Evolutionary conservation across 495 filamentous ascomycete genomes (phyloP).

Genomic region (Aspergillus hancockii): DNA sequence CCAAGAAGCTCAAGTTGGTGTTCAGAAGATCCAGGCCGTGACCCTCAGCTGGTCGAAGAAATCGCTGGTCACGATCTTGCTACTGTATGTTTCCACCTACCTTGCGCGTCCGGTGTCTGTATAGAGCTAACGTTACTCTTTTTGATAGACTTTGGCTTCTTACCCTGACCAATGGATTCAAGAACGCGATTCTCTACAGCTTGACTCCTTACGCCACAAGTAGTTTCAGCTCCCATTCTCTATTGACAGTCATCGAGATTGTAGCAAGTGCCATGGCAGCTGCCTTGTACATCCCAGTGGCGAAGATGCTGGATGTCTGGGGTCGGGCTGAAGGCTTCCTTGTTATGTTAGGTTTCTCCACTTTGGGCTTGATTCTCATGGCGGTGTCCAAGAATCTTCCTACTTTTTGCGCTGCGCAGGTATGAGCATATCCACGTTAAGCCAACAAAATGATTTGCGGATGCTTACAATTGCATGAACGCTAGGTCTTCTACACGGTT

Average conservation of each 20-base stretch:
- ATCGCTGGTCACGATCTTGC: slow-evolving; percentile 38
- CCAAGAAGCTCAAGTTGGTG: slow-evolving; percentile 39
- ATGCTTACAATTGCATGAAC: neutral
- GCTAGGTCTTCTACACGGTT: slow-evolving; percentile 49
- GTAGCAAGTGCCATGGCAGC: slow-evolving; percentile 43
- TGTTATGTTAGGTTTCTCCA: slow-evolving; percentile 36
- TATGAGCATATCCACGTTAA: slow-evolving; percentile 13
- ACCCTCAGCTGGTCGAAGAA: slow-evolving; percentile 40
- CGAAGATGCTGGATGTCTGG: slow-evolving; percentile 68
- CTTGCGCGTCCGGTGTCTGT: neutral
- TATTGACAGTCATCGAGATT: slow-evolving; percentile 57
- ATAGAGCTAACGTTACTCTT: neutral
- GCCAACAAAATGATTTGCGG: neutral
- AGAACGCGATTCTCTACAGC: slow-evolving; percentile 29
- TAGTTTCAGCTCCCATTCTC: slow-evolving; percentile 56
- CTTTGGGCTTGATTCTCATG: slow-evolving; percentile 48
- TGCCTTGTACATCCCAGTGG: slow-evolving; percentile 53
- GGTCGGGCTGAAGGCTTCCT: slow-evolving; percentile 59
- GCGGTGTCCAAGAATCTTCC: slow-evolving; percentile 47
- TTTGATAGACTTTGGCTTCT: slow-evolving; percentile 44
- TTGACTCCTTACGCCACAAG: slow-evolving; percentile 39
- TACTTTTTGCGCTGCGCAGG: slow-evolving; percentile 50
- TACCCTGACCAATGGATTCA: slow-evolving; percentile 45
- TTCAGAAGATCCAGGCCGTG: slow-evolving; percentile 44
- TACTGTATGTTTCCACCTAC: slow-evolving; percentile 27